Conservation (phyloP, 108 stramenopile genomes). For the Chaetoceros muelleri region DNA sequence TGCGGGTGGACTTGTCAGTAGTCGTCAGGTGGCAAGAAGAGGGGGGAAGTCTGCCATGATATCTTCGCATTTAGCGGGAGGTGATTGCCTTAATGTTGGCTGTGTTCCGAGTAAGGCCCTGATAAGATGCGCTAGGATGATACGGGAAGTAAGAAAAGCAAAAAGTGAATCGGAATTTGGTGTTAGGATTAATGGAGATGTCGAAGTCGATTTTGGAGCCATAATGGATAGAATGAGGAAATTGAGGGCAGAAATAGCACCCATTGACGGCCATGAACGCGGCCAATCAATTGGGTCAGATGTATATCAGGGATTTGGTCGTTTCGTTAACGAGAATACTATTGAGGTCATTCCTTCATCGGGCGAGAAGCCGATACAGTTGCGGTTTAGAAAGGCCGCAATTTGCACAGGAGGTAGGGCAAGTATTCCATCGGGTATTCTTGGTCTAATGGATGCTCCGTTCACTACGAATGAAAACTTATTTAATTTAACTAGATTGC, state of each 20-base stretch:
- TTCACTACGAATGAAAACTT: slow-evolving; percentile 83
- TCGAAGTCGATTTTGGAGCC: slow-evolving; percentile 69
- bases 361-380: slow-evolving; percentile 44
- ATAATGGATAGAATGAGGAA: slow-evolving; percentile 78
- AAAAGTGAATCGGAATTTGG: slow-evolving; percentile 31
- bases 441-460: slow-evolving; percentile 19
- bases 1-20: slow-evolving; percentile 71
- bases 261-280: slow-evolving; percentile 70
- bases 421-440: slow-evolving; percentile 14
- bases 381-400: slow-evolving; percentile 18
- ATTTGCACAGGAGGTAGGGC: slow-evolving; percentile 89
- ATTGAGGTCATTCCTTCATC: slow-evolving; percentile 56
- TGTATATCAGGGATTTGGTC: slow-evolving; percentile 44
- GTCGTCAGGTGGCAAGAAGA: slow-evolving; percentile 6
- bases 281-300: slow-evolving; percentile 55
- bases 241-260: slow-evolving; percentile 58
- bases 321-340: slow-evolving; percentile 34
- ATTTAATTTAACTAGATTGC: slow-evolving; percentile 74
- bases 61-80: slow-evolving; percentile 67
- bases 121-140: slow-evolving; percentile 55
- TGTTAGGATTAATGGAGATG: slow-evolving; percentile 26
- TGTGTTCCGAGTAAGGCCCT: slow-evolving; percentile 87
- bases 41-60: slow-evolving; percentile 32
- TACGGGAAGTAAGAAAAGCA: slow-evolving; percentile 30
- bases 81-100: slow-evolving; percentile 84